Conservation (phyloP, 2,329 filamentous ascomycete species). For the Penicillium polonicum region DNA sequence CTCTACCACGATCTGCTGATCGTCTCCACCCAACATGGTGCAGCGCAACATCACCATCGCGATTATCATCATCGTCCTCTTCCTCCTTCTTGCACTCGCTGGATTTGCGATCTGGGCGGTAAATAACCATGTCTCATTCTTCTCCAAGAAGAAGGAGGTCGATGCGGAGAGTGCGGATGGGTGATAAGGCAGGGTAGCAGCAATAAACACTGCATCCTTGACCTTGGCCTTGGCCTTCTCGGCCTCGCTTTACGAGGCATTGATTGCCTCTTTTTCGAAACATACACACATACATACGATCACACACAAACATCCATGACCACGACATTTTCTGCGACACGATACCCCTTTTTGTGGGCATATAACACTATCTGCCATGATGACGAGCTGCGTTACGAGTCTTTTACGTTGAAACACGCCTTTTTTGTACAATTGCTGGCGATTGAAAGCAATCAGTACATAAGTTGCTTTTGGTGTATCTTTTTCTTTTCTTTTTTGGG, state of each 20-base stretch:
- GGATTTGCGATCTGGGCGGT: conserved; percentile 40
- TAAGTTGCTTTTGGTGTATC: conserved; percentile 3
- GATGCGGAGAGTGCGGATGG: conserved; percentile 36
- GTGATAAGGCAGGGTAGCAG: conserved; percentile 5
- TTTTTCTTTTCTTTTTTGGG: neutral
- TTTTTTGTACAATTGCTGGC: conserved; percentile 2
- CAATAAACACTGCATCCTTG: neutral
- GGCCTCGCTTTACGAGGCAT: neutral
- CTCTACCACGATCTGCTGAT: neutral
- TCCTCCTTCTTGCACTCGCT: conserved; percentile 46
- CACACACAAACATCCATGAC: conserved; percentile 1
- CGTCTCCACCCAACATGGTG: conserved; percentile 34
- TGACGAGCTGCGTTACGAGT: neutral
- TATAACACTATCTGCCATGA: neutral
- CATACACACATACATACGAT: neutral
- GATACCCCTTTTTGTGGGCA: conserved; percentile 8
- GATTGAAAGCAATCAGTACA: neutral
- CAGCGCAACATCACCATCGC: conserved; percentile 50
- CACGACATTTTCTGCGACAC: conserved; percentile 7
- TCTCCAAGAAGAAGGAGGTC: conserved; percentile 27
- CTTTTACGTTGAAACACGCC: conserved; percentile 3
- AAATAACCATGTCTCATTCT: conserved; percentile 35
- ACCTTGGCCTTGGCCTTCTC: neutral
- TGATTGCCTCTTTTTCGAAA: neutral
- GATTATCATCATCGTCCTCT: conserved; percentile 51